These are phyloP conservation scores for Taphrina deformans DNA, from an alignment of 1,139 yeast species.

Conservation along the genomic window DNA sequence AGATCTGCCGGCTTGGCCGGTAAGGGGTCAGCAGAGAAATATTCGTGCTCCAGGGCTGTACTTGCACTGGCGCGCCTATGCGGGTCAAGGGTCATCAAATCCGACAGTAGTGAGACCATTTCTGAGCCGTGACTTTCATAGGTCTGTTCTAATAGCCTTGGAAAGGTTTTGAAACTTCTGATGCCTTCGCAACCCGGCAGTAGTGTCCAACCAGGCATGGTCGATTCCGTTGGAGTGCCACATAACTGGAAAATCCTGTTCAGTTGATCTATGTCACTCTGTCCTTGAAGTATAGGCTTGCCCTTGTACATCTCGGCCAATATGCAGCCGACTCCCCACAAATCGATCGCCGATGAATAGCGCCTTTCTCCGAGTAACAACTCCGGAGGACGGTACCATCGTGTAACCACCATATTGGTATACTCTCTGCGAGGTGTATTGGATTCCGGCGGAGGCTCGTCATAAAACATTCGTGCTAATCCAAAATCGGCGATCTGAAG, in stretches of 20 bases:
- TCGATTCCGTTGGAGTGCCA: constrained; percentile 70
- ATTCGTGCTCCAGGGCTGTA: constrained; percentile 70
- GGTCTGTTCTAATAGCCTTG: constrained; percentile 57
- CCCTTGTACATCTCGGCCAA: constrained; percentile 84
- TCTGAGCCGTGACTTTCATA: constrained; percentile 49
- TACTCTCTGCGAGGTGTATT: constrained; percentile 57
- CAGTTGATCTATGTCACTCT: constrained; percentile 88
- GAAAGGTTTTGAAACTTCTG: constrained; percentile 49
- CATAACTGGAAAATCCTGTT: constrained; percentile 72
- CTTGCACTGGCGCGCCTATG: constrained; percentile 69
- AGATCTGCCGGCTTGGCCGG: constrained; percentile 60
- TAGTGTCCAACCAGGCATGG: constrained; percentile 64
- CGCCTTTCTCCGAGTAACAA: constrained; percentile 76
- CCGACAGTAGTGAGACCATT: constrained; percentile 54
- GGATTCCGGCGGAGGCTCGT: constrained; percentile 62
- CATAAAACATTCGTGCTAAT: constrained; percentile 77
- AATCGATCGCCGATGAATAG: constrained; percentile 92
- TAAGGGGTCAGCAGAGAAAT: constrained; percentile 64
- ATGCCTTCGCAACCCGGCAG: constrained; percentile 60
- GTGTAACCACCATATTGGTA: constrained; percentile 88
- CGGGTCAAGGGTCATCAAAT: constrained; percentile 67
- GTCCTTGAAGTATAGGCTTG: constrained; percentile 81
- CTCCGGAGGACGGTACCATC: constrained; percentile 98
- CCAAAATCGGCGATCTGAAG: constrained; percentile 94
- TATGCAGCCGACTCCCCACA: constrained; percentile 98